Evolutionary conservation across 345 rosid species (phyloP).

Genomic region (Limnanthes douglasii): DNA sequence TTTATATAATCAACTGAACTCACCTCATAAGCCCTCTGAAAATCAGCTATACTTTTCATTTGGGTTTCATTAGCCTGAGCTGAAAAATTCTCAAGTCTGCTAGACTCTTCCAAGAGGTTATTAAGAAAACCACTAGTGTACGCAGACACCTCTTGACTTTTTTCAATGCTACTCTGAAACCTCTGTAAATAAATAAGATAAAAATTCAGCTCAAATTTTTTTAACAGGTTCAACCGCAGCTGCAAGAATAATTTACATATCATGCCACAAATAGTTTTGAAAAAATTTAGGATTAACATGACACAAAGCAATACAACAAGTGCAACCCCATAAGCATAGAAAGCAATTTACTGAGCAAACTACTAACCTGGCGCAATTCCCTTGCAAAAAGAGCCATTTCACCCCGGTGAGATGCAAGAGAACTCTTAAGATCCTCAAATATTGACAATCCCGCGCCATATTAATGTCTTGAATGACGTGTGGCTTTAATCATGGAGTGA

Average conservation of each 20-base stretch:
- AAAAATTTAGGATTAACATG: too few species aligned
- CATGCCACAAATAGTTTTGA: too few species aligned
- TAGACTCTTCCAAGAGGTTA: conserved; percentile 48
- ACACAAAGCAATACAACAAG: too few species aligned
- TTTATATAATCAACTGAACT: background rate
- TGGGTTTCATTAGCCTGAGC: conserved; percentile 45
- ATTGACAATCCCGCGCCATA: conserved; percentile 35
- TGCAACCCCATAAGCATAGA: too few species aligned
- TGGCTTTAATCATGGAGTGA: too few species aligned
- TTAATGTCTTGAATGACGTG: too few species aligned
- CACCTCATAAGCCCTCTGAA: conserved; percentile 82
- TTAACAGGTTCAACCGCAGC: background rate
- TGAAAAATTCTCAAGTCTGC: conserved; percentile 43
- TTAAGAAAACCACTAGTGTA: conserved; percentile 46
- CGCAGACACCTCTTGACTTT: conserved; percentile 48
- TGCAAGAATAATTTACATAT: too few species aligned
- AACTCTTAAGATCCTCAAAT: conserved; percentile 63
- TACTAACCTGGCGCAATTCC: conserved; percentile 69
- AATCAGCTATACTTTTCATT: conserved; percentile 57
- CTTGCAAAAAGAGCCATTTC: conserved; percentile 75
- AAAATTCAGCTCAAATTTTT: background rate
- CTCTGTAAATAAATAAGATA: conserved; percentile 26
- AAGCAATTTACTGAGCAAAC: too few species aligned
- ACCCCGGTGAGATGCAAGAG: conserved; percentile 56
- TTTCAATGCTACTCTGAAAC: conserved; percentile 46